Evolutionary conservation across 2,329 filamentous ascomycete species (phyloP).

Genomic region (Cyanodermella asteris): DNA sequence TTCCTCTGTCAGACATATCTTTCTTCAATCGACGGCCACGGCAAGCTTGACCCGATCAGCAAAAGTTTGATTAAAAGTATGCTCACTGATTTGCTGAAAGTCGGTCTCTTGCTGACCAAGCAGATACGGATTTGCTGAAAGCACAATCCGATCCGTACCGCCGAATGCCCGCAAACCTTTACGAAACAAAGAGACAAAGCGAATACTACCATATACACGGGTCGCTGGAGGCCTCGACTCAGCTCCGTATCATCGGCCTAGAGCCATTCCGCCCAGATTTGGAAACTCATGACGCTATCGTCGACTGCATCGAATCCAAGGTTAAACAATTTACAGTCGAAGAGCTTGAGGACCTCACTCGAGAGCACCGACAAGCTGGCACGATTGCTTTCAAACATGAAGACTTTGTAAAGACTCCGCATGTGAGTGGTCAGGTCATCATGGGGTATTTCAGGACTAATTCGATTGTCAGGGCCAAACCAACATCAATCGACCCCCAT

Average conservation of each 20-base stretch:
- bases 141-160: conserved; percentile 53
- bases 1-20: conserved; percentile 21
- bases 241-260: conserved; percentile 47
- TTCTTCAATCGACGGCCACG: conserved; percentile 18
- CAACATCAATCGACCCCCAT: conserved; percentile 20
- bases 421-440: conserved; percentile 19
- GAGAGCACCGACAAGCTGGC: conserved; percentile 34
- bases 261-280: conserved; percentile 38
- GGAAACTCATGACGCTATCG: conserved; percentile 36
- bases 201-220: conserved; percentile 58
- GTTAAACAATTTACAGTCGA: conserved; percentile 31
- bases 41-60: conserved; percentile 17
- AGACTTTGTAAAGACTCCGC: conserved; percentile 33
- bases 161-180: conserved; percentile 50
- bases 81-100: conserved; percentile 3
- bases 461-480: conserved; percentile 16
- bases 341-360: conserved; percentile 38
- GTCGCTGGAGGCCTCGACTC: conserved; percentile 48
- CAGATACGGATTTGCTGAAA: conserved; percentile 48
- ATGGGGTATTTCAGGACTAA: neutral
- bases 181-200: conserved; percentile 41
- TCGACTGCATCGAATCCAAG: conserved; percentile 35
- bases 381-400: conserved; percentile 36
- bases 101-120: conserved; percentile 6
- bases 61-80: conserved; percentile 18